Conservation (phyloP, 2,329 filamentous ascomycete genomes). For the Stachybotrys chartarum region DNA sequence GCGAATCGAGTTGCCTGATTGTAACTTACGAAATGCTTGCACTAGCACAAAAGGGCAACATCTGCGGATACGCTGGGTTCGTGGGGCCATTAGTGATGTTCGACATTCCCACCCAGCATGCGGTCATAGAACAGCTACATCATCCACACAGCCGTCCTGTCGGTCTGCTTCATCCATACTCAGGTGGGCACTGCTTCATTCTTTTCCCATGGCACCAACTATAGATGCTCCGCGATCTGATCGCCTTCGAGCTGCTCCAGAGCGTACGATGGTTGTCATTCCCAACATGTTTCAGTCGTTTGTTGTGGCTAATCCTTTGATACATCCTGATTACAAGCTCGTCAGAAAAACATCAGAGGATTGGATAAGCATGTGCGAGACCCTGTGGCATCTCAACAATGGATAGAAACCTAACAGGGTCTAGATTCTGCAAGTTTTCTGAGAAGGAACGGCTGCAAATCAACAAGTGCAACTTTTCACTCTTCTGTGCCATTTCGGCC, state of each 20-base stretch:
- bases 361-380: constrained; percentile 7
- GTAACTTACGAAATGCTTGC: too few relatives aligned
- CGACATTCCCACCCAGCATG: too few relatives aligned
- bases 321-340: constrained; percentile 9
- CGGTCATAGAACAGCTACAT: too few relatives aligned
- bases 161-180: too few relatives aligned
- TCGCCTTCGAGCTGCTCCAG: background rate
- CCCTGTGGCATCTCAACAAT: too few relatives aligned
- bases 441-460: constrained; percentile 7
- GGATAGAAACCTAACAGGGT: background rate
- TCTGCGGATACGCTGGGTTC: too few relatives aligned
- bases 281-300: constrained; percentile 13
- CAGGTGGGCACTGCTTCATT: background rate
- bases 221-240: background rate
- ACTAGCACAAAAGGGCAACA: too few relatives aligned
- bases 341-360: constrained; percentile 10
- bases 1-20: too few relatives aligned
- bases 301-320: constrained; percentile 5
- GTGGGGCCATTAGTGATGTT: too few relatives aligned
- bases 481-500: constrained; percentile 12
- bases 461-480: constrained; percentile 12
- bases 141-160: too few relatives aligned
- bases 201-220: background rate
- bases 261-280: constrained; percentile 3
- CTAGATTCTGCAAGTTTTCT: constrained; percentile 9